These are phyloP conservation scores for Neurospora discreta DNA, from an alignment of 495 filamentous ascomycete genomes.

Conservation along the genomic window DNA sequence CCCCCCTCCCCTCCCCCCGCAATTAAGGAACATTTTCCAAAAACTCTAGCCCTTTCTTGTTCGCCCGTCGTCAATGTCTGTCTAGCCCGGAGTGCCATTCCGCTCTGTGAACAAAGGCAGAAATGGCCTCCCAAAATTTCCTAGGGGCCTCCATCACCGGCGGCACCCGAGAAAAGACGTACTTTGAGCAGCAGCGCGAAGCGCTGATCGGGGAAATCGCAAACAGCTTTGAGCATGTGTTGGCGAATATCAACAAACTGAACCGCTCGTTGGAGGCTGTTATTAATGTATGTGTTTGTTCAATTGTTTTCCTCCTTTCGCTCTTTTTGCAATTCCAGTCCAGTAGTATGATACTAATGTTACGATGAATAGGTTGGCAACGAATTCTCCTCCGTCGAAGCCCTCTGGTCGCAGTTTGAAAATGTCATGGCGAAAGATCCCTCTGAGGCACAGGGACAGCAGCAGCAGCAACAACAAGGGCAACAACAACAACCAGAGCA, in stretches of 20 bases:
- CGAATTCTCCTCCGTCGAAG: conserved; percentile 93
- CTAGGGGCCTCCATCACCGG: conserved; percentile 23
- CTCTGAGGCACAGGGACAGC: conserved; percentile 32
- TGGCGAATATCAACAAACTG: conserved; percentile 91
- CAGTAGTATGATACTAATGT: not conserved
- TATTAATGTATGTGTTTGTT: conserved; percentile 54
- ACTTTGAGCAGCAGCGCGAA: conserved; percentile 75
- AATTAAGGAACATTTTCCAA: not conserved
- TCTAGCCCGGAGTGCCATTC: not conserved
- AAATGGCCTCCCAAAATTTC: conserved; percentile 15
- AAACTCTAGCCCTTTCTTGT: not conserved
- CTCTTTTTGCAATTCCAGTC: not conserved
- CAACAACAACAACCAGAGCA: conserved; percentile 18
- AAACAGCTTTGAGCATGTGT: conserved; percentile 83
- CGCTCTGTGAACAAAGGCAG: not conserved
- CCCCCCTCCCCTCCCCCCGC: too few species aligned
- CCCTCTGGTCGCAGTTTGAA: conserved; percentile 94
- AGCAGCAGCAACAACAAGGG: conserved; percentile 16
- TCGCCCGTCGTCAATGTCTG: not conserved
- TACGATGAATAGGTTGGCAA: conserved; percentile 66
- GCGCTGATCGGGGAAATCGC: conserved; percentile 70
- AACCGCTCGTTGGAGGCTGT: conserved; percentile 88
- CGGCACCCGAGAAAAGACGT: conserved; percentile 29
- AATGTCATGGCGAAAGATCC: conserved; percentile 79
- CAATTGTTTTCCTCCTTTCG: not conserved